Evolutionary conservation across 108 stramenopile genomes (phyloP).

Genomic region (Craspedostauros australis): DNA sequence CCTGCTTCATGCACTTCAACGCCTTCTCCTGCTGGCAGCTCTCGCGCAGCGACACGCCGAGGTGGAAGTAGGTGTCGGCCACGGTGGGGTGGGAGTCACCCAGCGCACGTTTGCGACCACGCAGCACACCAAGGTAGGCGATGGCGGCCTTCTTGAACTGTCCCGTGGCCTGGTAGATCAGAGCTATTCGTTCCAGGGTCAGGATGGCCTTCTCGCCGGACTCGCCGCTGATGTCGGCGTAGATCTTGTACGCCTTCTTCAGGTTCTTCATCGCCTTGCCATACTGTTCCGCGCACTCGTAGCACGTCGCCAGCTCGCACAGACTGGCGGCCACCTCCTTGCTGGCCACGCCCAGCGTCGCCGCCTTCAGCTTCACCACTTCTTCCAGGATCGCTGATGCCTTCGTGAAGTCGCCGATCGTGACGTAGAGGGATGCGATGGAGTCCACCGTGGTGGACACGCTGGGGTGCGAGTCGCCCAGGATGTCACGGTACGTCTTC

Average conservation of each 20-base stretch:
- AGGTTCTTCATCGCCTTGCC: constrained; percentile 46
- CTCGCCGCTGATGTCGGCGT: constrained; percentile 34
- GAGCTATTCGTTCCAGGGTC: constrained; percentile 42
- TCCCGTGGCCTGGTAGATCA: constrained; percentile 40
- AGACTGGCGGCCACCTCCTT: constrained; percentile 42
- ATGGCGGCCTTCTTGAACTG: constrained; percentile 46
- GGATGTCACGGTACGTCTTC: constrained; percentile 45
- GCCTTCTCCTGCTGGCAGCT: constrained; percentile 46
- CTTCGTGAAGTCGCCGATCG: constrained; percentile 46
- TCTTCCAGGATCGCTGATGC: constrained; percentile 51
- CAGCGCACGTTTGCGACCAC: constrained; percentile 30
- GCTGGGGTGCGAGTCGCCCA: constrained; percentile 35
- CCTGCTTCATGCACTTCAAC: constrained; percentile 59
- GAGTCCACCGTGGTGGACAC: constrained; percentile 50
- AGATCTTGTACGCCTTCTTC: constrained; percentile 59
- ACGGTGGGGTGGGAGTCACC: constrained; percentile 36
- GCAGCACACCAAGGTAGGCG: constrained; percentile 49
- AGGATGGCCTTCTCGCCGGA: constrained; percentile 34
- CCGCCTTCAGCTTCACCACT: constrained; percentile 57
- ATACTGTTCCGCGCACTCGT: constrained; percentile 49
- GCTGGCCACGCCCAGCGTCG: constrained; percentile 35
- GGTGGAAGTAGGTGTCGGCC: constrained; percentile 45
- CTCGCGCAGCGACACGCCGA: constrained; percentile 42
- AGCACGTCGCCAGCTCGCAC: constrained; percentile 37
- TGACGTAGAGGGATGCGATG: constrained; percentile 49